Conservation (phyloP, 495 filamentous ascomycete species). For the Annulohypoxylon bovei region DNA sequence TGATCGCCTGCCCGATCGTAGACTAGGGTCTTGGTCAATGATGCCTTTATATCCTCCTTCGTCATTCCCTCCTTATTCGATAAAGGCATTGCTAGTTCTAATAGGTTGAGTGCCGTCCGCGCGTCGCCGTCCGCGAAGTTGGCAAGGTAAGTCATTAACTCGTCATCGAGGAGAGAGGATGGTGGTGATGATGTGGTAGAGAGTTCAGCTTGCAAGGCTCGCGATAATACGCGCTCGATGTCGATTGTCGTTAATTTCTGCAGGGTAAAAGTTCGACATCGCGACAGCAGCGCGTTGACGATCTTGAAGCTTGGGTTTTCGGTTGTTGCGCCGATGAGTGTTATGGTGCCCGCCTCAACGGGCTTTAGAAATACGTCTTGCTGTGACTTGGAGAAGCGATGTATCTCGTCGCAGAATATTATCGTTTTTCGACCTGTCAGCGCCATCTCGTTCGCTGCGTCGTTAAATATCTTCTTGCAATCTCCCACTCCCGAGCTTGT, state of each 20-base stretch:
- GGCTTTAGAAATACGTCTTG: slow-evolving; percentile 96
- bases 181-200: slow-evolving; percentile 41
- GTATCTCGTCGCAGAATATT: slow-evolving; percentile 97
- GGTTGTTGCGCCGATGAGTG: slow-evolving; percentile 93
- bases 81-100: slow-evolving; percentile 81
- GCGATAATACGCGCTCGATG: slow-evolving; percentile 73
- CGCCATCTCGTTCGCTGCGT: slow-evolving; percentile 82
- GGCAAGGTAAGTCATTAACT: slow-evolving; percentile 81
- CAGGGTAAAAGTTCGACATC: slow-evolving; percentile 91
- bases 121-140: slow-evolving; percentile 92
- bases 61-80: slow-evolving; percentile 52
- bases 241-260: slow-evolving; percentile 75
- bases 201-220: slow-evolving; percentile 74
- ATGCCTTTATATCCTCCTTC: slow-evolving; percentile 75
- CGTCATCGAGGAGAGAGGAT: slow-evolving; percentile 74
- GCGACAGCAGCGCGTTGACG: slow-evolving; percentile 84
- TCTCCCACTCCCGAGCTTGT: slow-evolving; percentile 91
- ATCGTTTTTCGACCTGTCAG: slow-evolving; percentile 92
- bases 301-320: slow-evolving; percentile 98
- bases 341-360: slow-evolving; percentile 90
- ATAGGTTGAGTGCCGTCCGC: slow-evolving; percentile 87
- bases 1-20: slow-evolving; percentile 96
- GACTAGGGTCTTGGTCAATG: slow-evolving; percentile 88
- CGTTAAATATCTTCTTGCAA: slow-evolving; percentile 90
- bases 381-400: slow-evolving; percentile 91